Base-by-base conservation (phyloP, 129 eudicot genomes). In the Dittrichia graveolens region DNA sequence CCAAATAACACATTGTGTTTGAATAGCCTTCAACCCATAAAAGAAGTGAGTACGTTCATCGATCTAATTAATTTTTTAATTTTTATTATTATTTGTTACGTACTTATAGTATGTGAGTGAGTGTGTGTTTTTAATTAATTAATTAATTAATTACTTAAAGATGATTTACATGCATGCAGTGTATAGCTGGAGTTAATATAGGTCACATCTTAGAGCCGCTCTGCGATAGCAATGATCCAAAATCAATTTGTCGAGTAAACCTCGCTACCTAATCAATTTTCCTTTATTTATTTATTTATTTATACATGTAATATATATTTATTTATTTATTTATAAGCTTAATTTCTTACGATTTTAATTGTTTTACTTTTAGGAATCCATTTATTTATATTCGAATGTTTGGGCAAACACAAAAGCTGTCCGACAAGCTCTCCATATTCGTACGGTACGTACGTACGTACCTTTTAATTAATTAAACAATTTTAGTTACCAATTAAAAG, bases 351-450 rank as follows among this genome's bases (percentile, higher is more conserved):
- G 9, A 56, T n/a, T n/a, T 16, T n/a, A n/a, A n/a, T n/a, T 57
- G 9, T 3, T 41, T 16, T 39, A 14, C 68, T 13, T 38, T 41
- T 78, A 78, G 81, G 81, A 78, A 11, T 49, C 81, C 58, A 69
- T 78, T 31, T 78, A 78, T 43, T 5, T 19, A 4, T 49, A 50
- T 44, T 70, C 81, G 8, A 70, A 70, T 41, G 48, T 50, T 14
- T 85, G 86, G 86, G 85, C 82, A 35, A 82, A 85, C 74, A 62
- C 41, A 40, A 69, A 79, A 46, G 41, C 73, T 2, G 80, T 82
- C 8, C 75, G 64, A 72, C 47, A 75, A 82, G 89, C 89, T 42
- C 86, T 85, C 56, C 84, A 82, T 56, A 60, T 85, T 67, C 89
- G 80, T 66, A 72, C 75, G 68, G 89, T 85, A 56, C 5, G 72